Conservation (phyloP, 2,329 filamentous ascomycete species). For the Fusarium sambucinum region DNA sequence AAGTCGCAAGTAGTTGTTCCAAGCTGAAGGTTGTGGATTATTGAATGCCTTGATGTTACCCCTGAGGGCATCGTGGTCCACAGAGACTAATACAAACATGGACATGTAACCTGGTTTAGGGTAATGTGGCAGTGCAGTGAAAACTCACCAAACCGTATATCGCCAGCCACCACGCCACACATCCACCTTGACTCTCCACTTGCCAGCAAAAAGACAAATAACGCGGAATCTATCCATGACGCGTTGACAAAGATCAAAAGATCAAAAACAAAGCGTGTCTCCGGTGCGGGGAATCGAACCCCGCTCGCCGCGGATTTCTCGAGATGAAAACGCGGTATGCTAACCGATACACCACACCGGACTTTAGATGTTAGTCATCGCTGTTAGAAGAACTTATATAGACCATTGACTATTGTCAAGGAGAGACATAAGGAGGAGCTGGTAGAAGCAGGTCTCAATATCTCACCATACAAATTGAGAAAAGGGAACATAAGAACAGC, state of each 20-base stretch:
- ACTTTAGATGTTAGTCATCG: not conserved
- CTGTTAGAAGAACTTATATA: accelerated
- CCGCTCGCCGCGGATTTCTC: constrained; percentile 22
- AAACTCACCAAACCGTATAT: not conserved
- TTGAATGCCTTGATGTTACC: not conserved
- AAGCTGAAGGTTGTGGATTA: not conserved
- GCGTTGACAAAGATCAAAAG: not conserved
- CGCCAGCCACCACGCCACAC: not conserved
- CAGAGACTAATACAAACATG: not conserved
- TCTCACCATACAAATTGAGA: too few relatives aligned
- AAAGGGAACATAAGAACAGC: too few relatives aligned
- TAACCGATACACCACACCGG: constrained; percentile 35
- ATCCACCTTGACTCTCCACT: not conserved
- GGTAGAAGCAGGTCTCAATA: too few relatives aligned
- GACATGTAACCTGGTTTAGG: not conserved
- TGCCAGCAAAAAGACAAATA: not conserved
- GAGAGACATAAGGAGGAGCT: too few relatives aligned
- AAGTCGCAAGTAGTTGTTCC: too few relatives aligned
- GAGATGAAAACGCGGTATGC: constrained; percentile 28
- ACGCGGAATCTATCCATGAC: not conserved
- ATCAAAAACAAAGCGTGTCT: not conserved
- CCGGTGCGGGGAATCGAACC: constrained; percentile 31
- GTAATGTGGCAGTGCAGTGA: not conserved
- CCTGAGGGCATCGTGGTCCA: not conserved
- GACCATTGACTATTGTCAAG: too few relatives aligned